Conservation (phyloP, 2,329 filamentous ascomycete genomes). For the Colletotrichum sp. region DNA sequence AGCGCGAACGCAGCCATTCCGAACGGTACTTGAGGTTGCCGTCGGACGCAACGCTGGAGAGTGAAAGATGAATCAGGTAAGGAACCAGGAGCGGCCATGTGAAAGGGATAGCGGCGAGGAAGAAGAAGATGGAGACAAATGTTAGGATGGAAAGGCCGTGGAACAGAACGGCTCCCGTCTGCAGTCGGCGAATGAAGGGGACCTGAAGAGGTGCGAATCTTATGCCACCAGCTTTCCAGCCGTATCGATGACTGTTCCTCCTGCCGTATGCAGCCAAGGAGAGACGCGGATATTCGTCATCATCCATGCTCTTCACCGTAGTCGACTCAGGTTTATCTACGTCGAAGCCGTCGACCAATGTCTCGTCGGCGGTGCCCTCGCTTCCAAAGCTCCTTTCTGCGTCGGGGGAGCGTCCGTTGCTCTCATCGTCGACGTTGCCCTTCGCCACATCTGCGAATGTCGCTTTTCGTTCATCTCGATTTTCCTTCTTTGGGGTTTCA, state of each 20-base stretch:
- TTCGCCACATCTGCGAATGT: background rate
- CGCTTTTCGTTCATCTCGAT: background rate
- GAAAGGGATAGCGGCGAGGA: slow-evolving; percentile 88
- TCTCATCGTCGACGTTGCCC: slow-evolving; percentile 2
- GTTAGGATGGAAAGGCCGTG: slow-evolving; percentile 75
- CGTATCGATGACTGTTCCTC: slow-evolving; percentile 27
- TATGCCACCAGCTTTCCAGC: slow-evolving; percentile 58
- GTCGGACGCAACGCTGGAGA: slow-evolving; percentile 77
- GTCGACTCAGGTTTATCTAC: slow-evolving; percentile 3
- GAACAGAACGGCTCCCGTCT: slow-evolving; percentile 78
- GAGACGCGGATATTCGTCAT: slow-evolving; percentile 19
- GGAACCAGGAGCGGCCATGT: slow-evolving; percentile 80
- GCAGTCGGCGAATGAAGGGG: slow-evolving; percentile 71
- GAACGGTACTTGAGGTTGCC: slow-evolving; percentile 78
- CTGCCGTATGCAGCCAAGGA: background rate
- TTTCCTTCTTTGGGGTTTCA: slow-evolving; percentile 8
- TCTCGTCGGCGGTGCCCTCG: slow-evolving; percentile 15
- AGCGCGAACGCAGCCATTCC: slow-evolving; percentile 72
- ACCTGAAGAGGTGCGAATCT: slow-evolving; percentile 84
- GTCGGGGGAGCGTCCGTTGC: background rate
- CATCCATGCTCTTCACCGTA: slow-evolving; percentile 6
- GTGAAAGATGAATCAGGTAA: slow-evolving; percentile 83
- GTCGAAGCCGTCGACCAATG: slow-evolving; percentile 16
- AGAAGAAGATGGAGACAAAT: slow-evolving; percentile 82
- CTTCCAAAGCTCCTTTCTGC: slow-evolving; percentile 12